A percentile compares a stretch with the other conserved stretches of the same genome.
phyloP scores from a whole-genome alignment of 768 basidiomycete genomes.

The Suillus cothurnatus region DNA sequence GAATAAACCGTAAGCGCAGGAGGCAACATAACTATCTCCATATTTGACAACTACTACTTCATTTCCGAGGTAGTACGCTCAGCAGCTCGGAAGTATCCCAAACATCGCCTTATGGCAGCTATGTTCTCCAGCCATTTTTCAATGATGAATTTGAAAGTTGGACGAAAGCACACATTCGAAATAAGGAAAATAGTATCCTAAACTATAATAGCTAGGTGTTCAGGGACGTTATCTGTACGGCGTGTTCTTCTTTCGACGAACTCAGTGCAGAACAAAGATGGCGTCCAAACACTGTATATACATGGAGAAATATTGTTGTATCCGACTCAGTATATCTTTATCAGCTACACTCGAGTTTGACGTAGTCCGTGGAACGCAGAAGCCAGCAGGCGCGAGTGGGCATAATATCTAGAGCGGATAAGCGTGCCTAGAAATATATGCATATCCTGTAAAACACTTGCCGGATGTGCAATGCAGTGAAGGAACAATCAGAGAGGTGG shows the following conservation, averaged over 20 bases:
- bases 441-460: not conserved
- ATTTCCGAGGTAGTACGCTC: not conserved
- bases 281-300: too few species aligned
- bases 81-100: not conserved
- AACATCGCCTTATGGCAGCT: not conserved
- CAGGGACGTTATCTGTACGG: not conserved
- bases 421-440: not conserved
- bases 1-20: not conserved
- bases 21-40: not conserved
- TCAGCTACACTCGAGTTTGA: not conserved
- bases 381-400: not conserved
- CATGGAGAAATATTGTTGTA: too few species aligned
- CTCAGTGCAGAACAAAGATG: not conserved
- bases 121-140: not conserved
- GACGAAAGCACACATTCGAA: not conserved
- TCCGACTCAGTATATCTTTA: not conserved
- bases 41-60: not conserved
- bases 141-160: not conserved
- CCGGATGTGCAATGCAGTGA: not conserved
- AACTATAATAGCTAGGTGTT: not conserved
- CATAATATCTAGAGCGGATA: not conserved
- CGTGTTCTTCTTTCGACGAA: not conserved
- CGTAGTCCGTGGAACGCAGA: not conserved
- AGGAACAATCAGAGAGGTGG: conserved; percentile 4
- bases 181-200: not conserved